Conservation (phyloP, 2,329 filamentous ascomycete species). For the Phyllosticta citriasiana region DNA sequence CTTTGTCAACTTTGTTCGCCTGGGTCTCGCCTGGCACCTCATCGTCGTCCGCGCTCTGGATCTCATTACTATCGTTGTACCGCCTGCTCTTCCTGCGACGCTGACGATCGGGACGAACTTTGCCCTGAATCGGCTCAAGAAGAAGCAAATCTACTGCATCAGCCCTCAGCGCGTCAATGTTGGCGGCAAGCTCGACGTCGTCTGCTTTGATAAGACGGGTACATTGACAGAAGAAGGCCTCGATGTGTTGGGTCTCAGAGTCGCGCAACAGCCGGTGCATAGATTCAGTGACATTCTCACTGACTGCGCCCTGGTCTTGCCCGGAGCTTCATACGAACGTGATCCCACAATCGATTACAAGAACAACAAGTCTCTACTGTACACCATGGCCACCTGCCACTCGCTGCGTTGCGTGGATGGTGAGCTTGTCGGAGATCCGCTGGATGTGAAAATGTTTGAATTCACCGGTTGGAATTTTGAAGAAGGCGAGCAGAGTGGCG, state of each 20-base stretch:
- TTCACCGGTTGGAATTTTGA: constrained; percentile 91
- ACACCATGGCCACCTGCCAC: constrained; percentile 96
- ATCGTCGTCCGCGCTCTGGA: constrained; percentile 89
- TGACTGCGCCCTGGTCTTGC: constrained; percentile 51
- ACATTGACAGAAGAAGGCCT: constrained; percentile 93
- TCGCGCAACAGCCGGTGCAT: constrained; percentile 54
- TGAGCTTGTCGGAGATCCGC: constrained; percentile 82
- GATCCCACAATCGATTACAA: constrained; percentile 52
- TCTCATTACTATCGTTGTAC: constrained; percentile 94
- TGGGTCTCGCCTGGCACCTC: constrained; percentile 75
- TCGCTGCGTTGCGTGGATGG: constrained; percentile 78
- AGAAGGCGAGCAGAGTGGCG: constrained; percentile 64
- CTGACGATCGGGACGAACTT: constrained; percentile 96
- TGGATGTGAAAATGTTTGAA: constrained; percentile 98
- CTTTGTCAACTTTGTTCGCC: constrained; percentile 81
- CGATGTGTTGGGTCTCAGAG: constrained; percentile 80
- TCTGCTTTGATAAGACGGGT: constrained; percentile 99
- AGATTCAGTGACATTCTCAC: constrained; percentile 69
- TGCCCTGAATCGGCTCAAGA: constrained; percentile 73
- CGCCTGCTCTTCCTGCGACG: constrained; percentile 86
- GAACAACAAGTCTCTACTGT: constrained; percentile 61
- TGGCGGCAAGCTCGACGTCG: constrained; percentile 86
- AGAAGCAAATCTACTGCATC: constrained; percentile 92
- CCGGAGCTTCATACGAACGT: constrained; percentile 44
- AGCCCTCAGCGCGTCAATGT: constrained; percentile 96